Conservation (phyloP, 495 filamentous ascomycete genomes). For the Niebla homalea region DNA sequence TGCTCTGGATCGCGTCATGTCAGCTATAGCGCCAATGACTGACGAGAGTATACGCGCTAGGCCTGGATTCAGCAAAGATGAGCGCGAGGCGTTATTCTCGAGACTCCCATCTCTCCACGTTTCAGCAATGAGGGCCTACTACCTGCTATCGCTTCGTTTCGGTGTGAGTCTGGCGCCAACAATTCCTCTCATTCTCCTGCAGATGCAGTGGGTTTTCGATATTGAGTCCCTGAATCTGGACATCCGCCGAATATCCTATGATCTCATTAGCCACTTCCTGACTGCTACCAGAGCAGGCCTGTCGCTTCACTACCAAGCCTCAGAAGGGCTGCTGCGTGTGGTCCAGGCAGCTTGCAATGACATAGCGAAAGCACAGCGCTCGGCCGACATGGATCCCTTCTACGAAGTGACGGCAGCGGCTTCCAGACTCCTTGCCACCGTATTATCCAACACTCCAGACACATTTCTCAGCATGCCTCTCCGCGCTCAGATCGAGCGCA, state of each 20-base stretch:
- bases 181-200: slow-evolving; percentile 42
- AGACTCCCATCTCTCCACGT: slow-evolving; percentile 61
- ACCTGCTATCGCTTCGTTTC: slow-evolving; percentile 39
- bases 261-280: slow-evolving; percentile 42
- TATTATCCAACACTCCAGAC: slow-evolving; percentile 47
- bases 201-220: slow-evolving; percentile 53
- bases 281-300: slow-evolving; percentile 15
- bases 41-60: slow-evolving; percentile 38
- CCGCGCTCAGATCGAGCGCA: slow-evolving; percentile 61
- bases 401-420: slow-evolving; percentile 34
- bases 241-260: slow-evolving; percentile 49
- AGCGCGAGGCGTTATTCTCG: slow-evolving; percentile 60
- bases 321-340: slow-evolving; percentile 2
- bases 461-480: slow-evolving; percentile 46
- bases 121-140: slow-evolving; percentile 45
- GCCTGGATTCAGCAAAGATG: slow-evolving; percentile 57
- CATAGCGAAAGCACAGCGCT: background rate
- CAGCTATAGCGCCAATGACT: slow-evolving; percentile 40
- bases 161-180: slow-evolving; percentile 34
- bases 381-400: slow-evolving; percentile 5
- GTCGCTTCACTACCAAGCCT: slow-evolving; percentile 6
- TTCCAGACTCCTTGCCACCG: slow-evolving; percentile 42
- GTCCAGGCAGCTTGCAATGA: slow-evolving; percentile 1
- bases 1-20: slow-evolving; percentile 52
- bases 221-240: slow-evolving; percentile 42